These are phyloP conservation scores for Sphaerulina vaccinii DNA, from an alignment of 2,329 filamentous ascomycete genomes.

Conservation along the genomic window DNA sequence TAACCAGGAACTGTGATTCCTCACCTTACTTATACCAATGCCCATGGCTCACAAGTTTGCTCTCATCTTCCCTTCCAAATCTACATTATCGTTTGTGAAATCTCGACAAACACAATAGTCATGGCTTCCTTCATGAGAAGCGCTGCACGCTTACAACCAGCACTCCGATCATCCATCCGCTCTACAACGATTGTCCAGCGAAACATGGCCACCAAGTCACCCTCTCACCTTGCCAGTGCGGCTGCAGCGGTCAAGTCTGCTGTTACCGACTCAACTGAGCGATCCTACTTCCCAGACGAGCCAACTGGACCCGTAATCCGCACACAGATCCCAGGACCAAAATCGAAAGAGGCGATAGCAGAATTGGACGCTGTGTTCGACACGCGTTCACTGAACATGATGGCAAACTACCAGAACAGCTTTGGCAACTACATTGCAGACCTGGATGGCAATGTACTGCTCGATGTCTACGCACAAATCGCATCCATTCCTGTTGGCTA, in stretches of 20 bases:
- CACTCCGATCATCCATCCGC: conserved; percentile 24
- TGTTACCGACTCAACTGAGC: conserved; percentile 29
- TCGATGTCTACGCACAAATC: conserved; percentile 88
- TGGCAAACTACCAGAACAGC: conserved; percentile 72
- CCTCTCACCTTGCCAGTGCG: conserved; percentile 32
- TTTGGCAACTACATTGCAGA: conserved; percentile 78
- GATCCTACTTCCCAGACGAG: conserved; percentile 54
- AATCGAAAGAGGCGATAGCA: conserved; percentile 66
- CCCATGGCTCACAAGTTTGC: not conserved
- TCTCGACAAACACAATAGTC: not conserved
- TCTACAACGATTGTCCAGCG: conserved; percentile 20
- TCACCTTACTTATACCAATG: not conserved
- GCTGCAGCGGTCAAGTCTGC: conserved; percentile 32
- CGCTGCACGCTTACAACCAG: conserved; percentile 35
- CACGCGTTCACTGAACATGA: conserved; percentile 80
- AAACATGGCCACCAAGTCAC: conserved; percentile 36
- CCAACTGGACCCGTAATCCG: conserved; percentile 55
- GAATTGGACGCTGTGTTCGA: conserved; percentile 79
- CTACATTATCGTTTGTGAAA: not conserved
- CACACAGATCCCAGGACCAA: conserved; percentile 71
- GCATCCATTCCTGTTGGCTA: conserved; percentile 90
- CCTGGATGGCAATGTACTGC: conserved; percentile 67
- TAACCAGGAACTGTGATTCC: not conserved
- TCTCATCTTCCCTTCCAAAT: not conserved
- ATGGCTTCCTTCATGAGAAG: conserved; percentile 37